Evolutionary conservation across 129 eudicot genomes (phyloP).

Genomic region (Cynara cardunculus): DNA sequence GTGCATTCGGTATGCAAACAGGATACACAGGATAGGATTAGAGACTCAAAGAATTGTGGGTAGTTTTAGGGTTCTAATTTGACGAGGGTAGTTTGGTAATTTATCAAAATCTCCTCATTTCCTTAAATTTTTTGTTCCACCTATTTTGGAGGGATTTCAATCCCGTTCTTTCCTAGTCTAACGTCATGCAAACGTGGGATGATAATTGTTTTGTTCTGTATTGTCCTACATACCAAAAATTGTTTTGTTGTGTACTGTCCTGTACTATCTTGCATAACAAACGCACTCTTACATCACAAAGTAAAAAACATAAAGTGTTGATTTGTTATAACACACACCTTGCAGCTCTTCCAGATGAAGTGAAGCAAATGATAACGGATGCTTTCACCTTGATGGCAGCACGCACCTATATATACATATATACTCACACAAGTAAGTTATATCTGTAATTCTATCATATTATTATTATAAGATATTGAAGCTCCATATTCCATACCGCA

Average conservation of each 20-base stretch:
- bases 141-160: too few relatives aligned
- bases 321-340: conserved; percentile 29
- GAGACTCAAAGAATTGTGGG: too few relatives aligned
- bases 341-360: conserved; percentile 94
- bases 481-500: conserved; percentile 48
- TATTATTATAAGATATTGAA: neutral
- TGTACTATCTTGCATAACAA: too few relatives aligned
- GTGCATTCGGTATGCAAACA: too few relatives aligned
- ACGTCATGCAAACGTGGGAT: too few relatives aligned
- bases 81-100: neutral
- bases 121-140: too few relatives aligned
- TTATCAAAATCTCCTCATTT: neutral
- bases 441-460: neutral
- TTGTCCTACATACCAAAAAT: too few relatives aligned
- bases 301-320: neutral
- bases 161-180: too few relatives aligned
- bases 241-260: too few relatives aligned
- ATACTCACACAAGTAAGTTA: neutral
- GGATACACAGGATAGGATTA: too few relatives aligned
- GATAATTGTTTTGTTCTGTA: too few relatives aligned
- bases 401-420: conserved; percentile 47
- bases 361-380: conserved; percentile 86
- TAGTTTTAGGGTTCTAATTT: too few relatives aligned
- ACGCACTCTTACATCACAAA: neutral
- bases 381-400: conserved; percentile 93